A percentile compares a stretch with the other conserved stretches of the same genome.
These are phyloP conservation scores for Murraya paniculata DNA, from an alignment of 345 rosid genomes.

Conservation along the genomic window DNA sequence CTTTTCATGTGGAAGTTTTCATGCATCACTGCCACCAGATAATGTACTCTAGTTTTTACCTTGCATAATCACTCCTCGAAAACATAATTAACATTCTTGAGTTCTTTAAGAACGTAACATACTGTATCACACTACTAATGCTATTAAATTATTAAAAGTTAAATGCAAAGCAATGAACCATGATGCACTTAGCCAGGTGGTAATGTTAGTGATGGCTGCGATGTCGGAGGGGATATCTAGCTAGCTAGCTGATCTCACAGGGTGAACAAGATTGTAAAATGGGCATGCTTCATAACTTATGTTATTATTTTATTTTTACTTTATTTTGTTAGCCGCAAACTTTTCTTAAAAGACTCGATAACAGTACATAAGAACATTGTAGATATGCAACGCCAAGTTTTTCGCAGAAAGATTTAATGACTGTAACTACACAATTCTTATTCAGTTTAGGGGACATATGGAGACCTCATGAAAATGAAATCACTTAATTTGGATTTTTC, in stretches of 20 bases:
- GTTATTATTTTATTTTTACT: background rate
- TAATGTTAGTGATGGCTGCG: background rate
- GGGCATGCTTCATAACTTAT: background rate
- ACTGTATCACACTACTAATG: background rate
- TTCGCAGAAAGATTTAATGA: conserved; percentile 23
- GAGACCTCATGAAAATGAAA: conserved; percentile 47
- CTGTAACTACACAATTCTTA: conserved; percentile 35
- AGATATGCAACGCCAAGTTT: background rate
- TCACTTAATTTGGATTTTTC: conserved; percentile 44
- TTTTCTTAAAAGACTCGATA: background rate
- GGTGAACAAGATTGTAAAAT: background rate
- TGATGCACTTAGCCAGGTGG: background rate
- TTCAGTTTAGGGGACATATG: conserved; percentile 48
- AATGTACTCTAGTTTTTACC: background rate
- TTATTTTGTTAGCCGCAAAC: background rate
- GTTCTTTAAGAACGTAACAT: background rate
- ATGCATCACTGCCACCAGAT: background rate
- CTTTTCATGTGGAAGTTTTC: background rate
- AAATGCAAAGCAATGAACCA: too few species aligned
- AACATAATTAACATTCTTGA: background rate
- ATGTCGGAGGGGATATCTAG: background rate
- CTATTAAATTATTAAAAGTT: background rate
- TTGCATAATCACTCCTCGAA: background rate
- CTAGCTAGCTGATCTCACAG: too few species aligned
- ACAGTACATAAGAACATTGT: background rate